Evolutionary conservation across 148 eudicot genomes (phyloP).

Genomic region (Euryodendron excelsum): DNA sequence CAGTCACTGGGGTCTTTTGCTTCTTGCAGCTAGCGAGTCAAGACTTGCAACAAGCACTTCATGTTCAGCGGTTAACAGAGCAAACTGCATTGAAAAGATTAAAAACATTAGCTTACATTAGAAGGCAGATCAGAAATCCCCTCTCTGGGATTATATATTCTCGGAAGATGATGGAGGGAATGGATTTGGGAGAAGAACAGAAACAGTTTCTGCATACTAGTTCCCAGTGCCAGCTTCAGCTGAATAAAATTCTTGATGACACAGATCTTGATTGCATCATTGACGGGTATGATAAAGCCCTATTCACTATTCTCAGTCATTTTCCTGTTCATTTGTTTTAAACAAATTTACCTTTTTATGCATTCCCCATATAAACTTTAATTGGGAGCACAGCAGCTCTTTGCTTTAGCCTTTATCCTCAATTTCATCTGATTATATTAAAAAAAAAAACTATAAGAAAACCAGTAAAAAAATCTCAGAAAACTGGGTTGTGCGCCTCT

Average conservation of each 20-base stretch:
- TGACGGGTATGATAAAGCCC: constrained; percentile 68
- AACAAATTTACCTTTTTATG: neutral
- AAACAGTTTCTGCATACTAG: constrained; percentile 54
- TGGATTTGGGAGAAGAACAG: constrained; percentile 65
- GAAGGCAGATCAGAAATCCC: constrained; percentile 74
- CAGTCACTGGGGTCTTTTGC: constrained; percentile 75
- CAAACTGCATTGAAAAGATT: constrained; percentile 74
- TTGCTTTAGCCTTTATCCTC: no score
- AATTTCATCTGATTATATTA: no score
- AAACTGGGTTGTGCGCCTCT: no score
- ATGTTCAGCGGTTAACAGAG: constrained; percentile 74
- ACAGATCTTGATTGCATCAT: constrained; percentile 80
- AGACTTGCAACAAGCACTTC: constrained; percentile 87
- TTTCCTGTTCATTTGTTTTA: neutral
- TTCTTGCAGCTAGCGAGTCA: constrained; percentile 94
- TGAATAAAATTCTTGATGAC: constrained; percentile 79
- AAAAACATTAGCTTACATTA: constrained; percentile 62
- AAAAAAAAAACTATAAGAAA: no score
- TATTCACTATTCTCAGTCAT: neutral
- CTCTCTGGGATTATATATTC: constrained; percentile 78
- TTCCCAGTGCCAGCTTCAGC: constrained; percentile 78
- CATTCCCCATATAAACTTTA: neutral
- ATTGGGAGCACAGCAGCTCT: no score
- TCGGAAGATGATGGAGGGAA: constrained; percentile 64
- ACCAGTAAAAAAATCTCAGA: no score